Base-by-base conservation (phyloP, 2,329 filamentous ascomycete genomes). In the Myriosclerotinia curreyana region DNA sequence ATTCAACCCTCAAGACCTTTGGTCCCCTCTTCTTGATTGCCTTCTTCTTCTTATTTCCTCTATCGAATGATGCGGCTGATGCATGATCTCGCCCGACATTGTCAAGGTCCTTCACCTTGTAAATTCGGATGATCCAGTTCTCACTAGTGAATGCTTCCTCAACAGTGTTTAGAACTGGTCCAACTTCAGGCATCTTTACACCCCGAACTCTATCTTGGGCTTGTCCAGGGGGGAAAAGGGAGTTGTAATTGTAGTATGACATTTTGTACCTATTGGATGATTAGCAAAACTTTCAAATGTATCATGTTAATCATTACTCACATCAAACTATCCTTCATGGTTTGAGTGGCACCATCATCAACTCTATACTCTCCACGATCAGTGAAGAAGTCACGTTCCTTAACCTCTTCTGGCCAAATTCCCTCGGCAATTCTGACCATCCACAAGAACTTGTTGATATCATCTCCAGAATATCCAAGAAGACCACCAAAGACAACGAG, bases 391-490 rank as follows among this genome's bases (percentile, higher is more conserved):
- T 94, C 89, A 69, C 95, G 90, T 80, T 99, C 95, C 80, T 92
- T 96, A 71, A 99, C 89, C 82, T 99, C 94, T 70, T 98, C 92
- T n/a, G 95, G 95, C 95, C 95, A 99, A 79, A 99, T 98, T 69
- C 95, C 95, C 79, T 99, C 95, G 48, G 95, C 95, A 74, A 99
- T 99, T 75, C 95, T 87, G 65, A 99, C 93, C 96, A 99, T 99
- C 95, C 95, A 99, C 71, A 99, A 82, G 82, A 99, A 99, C 81
- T 99, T 99, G 83, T 99, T 99, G 81, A 99, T 96, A 75, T 99
- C 95, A 72, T 99, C 95, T 68, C 95, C 95, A 60, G 93, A 97
- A 81, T 99, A 99, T 64, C 96, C 96, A 48, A 99, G 82, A 65
- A 99, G 86, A 76, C 92, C 95, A 73, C 95, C 95, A 73, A 98